These are phyloP conservation scores for Calonectria montana DNA, from an alignment of 2,329 filamentous ascomycete genomes.

Conservation along the genomic window DNA sequence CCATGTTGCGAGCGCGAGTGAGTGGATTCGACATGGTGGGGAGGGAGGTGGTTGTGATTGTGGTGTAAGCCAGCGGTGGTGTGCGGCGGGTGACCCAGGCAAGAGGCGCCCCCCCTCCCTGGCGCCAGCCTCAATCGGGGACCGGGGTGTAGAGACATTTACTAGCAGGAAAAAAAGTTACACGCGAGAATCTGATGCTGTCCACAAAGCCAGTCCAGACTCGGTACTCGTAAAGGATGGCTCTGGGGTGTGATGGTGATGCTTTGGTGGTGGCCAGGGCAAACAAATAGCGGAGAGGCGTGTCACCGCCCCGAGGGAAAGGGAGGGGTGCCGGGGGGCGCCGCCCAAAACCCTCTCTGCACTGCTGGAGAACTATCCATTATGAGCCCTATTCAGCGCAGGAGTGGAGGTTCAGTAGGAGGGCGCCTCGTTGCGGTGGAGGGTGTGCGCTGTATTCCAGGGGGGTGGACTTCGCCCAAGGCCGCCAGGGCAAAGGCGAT, in stretches of 20 bases:
- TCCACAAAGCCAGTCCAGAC: slow-evolving; percentile 32
- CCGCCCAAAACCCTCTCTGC: slow-evolving; percentile 13
- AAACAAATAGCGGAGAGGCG: slow-evolving; percentile 33
- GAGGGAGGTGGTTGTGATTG: background rate
- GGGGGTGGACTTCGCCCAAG: background rate
- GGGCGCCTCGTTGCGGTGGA: slow-evolving; percentile 13
- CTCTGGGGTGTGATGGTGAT: slow-evolving; percentile 29
- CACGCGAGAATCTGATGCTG: slow-evolving; percentile 29
- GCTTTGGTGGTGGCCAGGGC: slow-evolving; percentile 15
- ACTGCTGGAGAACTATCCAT: slow-evolving; percentile 8
- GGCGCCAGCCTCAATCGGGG: slow-evolving; percentile 30
- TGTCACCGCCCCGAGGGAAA: slow-evolving; percentile 26
- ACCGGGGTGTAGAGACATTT: slow-evolving; percentile 28
- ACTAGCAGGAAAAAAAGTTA: slow-evolving; percentile 27
- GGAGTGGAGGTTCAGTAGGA: slow-evolving; percentile 13
- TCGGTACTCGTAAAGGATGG: slow-evolving; percentile 31
- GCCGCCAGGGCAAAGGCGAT: slow-evolving; percentile 1
- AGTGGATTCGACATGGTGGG: slow-evolving; percentile 5
- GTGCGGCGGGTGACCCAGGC: slow-evolving; percentile 18
- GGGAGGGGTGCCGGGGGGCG: slow-evolving; percentile 9
- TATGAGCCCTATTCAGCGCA: slow-evolving; percentile 16
- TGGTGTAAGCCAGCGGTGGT: slow-evolving; percentile 9
- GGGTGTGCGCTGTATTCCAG: background rate
- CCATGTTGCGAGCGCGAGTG: background rate
- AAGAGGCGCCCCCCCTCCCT: slow-evolving; percentile 12